A percentile compares a stretch with the other conserved stretches of the same genome.
phyloP scores from a whole-genome alignment of 2,329 filamentous ascomycete genomes.

The Aureobasidium mangrovei region DNA sequence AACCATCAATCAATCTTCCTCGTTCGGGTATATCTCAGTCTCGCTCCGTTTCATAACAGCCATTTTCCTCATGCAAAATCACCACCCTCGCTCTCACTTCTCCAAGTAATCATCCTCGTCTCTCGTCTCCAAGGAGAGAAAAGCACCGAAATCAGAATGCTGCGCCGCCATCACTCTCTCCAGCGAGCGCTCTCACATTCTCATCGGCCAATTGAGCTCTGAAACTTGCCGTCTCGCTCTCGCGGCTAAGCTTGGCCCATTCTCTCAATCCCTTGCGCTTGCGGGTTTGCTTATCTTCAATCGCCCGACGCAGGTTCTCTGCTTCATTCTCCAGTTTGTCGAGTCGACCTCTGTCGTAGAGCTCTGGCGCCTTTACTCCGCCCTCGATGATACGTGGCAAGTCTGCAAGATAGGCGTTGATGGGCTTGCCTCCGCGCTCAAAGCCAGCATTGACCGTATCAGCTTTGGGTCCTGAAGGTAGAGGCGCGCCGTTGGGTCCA shows the following conservation, averaged over 20 bases:
- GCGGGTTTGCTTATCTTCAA: conserved; percentile 38
- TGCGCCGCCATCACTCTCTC: conserved; percentile 31
- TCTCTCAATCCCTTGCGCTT: conserved; percentile 36
- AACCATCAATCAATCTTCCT: not conserved
- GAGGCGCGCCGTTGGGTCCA: conserved; percentile 19
- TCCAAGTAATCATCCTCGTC: not conserved
- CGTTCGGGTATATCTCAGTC: conserved; percentile 8
- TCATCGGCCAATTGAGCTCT: conserved; percentile 40
- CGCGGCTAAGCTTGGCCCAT: conserved; percentile 38
- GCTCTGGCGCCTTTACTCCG: conserved; percentile 34
- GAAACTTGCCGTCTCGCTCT: conserved; percentile 36
- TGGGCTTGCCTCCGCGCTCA: conserved; percentile 2
- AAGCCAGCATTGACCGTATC: conserved; percentile 2
- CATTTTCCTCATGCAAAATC: conserved; percentile 1
- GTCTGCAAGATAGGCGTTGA: conserved; percentile 31
- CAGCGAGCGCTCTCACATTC: conserved; percentile 34
- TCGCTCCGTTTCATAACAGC: conserved; percentile 7
- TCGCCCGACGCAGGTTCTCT: conserved; percentile 35
- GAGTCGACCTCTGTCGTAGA: conserved; percentile 36
- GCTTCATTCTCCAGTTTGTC: conserved; percentile 40
- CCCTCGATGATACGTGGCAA: conserved; percentile 38
- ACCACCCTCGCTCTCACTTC: not conserved
- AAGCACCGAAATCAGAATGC: conserved; percentile 17
- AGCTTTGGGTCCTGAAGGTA: conserved; percentile 14
- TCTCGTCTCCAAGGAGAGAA: not conserved